Conservation (phyloP, 2,329 filamentous ascomycete species). For the Pseudomassariella vexata region DNA sequence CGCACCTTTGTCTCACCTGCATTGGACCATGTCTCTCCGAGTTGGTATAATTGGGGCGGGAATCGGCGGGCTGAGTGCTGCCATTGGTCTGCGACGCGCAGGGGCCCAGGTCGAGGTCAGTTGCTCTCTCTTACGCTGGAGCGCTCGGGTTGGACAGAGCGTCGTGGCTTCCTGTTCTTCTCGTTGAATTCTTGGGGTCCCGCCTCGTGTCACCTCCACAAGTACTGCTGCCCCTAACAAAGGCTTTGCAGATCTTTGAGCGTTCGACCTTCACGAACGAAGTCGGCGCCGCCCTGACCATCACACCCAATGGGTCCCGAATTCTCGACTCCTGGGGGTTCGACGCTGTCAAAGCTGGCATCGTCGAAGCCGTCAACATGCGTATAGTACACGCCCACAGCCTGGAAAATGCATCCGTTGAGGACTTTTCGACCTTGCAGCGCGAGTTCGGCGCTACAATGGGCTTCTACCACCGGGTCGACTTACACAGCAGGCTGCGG, state of each 20-base stretch:
- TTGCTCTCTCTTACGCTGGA: no score
- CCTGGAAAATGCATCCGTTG: slow-evolving; percentile 11
- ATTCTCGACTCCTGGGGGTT: slow-evolving; percentile 30
- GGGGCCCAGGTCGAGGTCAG: slow-evolving; percentile 9
- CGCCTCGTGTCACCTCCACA: no score
- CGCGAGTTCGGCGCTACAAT: slow-evolving; percentile 6
- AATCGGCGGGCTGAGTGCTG: slow-evolving; percentile 9
- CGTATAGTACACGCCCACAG: slow-evolving; percentile 18
- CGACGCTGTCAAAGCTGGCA: slow-evolving; percentile 19
- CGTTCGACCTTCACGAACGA: slow-evolving; percentile 29
- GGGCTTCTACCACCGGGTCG: slow-evolving; percentile 8
- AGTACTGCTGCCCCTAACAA: no score
- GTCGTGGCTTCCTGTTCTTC: no score
- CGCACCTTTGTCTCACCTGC: neutral
- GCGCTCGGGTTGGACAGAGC: neutral
- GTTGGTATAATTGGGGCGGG: slow-evolving; percentile 11
- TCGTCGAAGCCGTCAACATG: slow-evolving; percentile 18
- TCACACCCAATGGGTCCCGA: slow-evolving; percentile 31
- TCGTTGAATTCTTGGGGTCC: no score
- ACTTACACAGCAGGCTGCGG: slow-evolving; percentile 6
- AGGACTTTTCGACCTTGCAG: slow-evolving; percentile 2
- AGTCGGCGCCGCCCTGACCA: slow-evolving; percentile 31
- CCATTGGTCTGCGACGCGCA: slow-evolving; percentile 9
- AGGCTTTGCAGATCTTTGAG: slow-evolving; percentile 33
- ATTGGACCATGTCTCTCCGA: slow-evolving; percentile 6